Conservation (phyloP, 129 eudicot genomes). For the Flaveria robusta region DNA sequence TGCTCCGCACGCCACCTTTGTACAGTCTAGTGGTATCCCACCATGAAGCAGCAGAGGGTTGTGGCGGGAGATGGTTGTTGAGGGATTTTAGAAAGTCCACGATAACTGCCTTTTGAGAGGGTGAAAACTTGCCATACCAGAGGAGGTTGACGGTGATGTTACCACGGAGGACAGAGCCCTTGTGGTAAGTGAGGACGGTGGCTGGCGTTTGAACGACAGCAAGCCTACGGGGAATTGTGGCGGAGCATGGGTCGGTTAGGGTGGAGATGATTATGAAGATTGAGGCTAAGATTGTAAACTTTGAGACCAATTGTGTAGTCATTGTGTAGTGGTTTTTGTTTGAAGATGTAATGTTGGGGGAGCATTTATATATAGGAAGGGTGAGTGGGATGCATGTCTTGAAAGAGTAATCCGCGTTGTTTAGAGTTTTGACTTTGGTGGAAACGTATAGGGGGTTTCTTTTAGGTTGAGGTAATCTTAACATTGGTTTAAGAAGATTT, state of each 20-base stretch:
- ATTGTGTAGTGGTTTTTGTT: not conserved
- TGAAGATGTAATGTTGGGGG: not conserved
- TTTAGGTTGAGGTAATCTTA: too few relatives aligned
- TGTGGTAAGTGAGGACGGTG: conserved; percentile 60
- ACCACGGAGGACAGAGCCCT: conserved; percentile 64
- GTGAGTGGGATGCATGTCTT: conserved; percentile 35
- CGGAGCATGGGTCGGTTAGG: conserved; percentile 25
- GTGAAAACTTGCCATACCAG: conserved; percentile 77
- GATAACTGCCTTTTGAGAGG: conserved; percentile 49
- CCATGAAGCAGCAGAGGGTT: conserved; percentile 75
- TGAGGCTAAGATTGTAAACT: conserved; percentile 17
- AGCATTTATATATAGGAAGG: conserved; percentile 13
- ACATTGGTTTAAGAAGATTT: too few relatives aligned
- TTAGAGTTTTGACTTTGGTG: conserved; percentile 17
- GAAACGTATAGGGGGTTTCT: not conserved
- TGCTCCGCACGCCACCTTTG: conserved; percentile 41
- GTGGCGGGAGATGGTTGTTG: conserved; percentile 24
- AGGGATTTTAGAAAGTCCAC: conserved; percentile 62
- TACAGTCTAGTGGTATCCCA: conserved; percentile 67
- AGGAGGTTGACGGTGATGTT: conserved; percentile 64
- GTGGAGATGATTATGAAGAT: conserved; percentile 28
- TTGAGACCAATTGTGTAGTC: not conserved
- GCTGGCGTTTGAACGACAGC: conserved; percentile 53
- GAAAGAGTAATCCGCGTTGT: conserved; percentile 28
- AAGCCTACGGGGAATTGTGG: conserved; percentile 42